These are phyloP conservation scores for Guadua angustifolia DNA, from an alignment of 176 grass and related monocot species.

Conservation along the genomic window DNA sequence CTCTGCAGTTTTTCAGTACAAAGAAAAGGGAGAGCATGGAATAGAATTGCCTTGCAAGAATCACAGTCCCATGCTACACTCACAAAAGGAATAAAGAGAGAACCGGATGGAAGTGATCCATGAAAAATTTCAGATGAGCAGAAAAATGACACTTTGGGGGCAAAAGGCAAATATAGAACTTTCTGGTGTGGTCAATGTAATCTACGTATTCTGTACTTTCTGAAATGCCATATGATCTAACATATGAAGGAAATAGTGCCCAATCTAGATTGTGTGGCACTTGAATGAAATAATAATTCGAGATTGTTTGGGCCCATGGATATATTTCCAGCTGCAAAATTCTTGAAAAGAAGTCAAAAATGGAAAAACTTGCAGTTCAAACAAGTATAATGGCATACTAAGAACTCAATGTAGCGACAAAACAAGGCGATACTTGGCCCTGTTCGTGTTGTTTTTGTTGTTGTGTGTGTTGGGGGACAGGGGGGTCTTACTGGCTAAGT, in stretches of 20 bases:
- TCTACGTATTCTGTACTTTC: not conserved
- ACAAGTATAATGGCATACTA: not conserved
- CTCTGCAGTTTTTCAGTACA: not conserved
- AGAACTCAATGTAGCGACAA: not conserved
- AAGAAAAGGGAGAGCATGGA: not conserved
- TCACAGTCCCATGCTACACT: not conserved
- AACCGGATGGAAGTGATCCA: not conserved
- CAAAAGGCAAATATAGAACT: not conserved
- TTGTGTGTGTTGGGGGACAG: no score
- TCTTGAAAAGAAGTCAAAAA: not conserved
- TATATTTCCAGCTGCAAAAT: slow-evolving; percentile 4
- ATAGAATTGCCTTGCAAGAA: slow-evolving; percentile 13
- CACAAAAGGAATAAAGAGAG: not conserved
- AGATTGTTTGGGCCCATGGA: not conserved
- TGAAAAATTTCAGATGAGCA: not conserved
- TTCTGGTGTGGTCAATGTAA: not conserved
- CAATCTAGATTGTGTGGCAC: not conserved
- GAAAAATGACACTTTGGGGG: not conserved
- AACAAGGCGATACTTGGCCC: not conserved
- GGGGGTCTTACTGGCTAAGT: no score
- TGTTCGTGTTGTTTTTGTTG: no score
- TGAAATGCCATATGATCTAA: not conserved
- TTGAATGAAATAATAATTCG: not conserved
- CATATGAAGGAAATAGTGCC: not conserved
- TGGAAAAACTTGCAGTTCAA: not conserved